These are phyloP conservation scores for Pyricularia pennisetigena DNA, from an alignment of 2,329 filamentous ascomycete genomes.

Conservation along the genomic window DNA sequence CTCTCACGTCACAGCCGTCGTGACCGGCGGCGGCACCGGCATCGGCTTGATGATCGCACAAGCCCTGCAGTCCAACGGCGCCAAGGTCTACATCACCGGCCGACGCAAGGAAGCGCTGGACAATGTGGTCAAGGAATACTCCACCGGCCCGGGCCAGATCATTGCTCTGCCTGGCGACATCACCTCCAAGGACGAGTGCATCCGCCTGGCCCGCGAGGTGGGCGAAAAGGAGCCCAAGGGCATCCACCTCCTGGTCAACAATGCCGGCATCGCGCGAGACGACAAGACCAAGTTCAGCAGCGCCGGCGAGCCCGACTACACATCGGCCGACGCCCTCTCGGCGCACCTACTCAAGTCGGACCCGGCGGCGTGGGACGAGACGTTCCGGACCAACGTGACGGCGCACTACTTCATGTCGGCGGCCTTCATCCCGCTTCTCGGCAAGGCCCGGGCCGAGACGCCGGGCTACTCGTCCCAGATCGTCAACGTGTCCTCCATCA, in stretches of 20 bases:
- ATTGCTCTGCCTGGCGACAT: slow-evolving; percentile 53
- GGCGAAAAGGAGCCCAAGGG: slow-evolving; percentile 12
- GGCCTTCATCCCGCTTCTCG: slow-evolving; percentile 51
- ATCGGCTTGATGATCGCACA: slow-evolving; percentile 23
- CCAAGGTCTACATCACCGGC: slow-evolving; percentile 62
- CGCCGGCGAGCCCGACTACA: slow-evolving; percentile 33
- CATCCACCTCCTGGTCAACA: neutral
- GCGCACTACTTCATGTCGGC: slow-evolving; percentile 56
- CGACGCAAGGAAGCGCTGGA: slow-evolving; percentile 54
- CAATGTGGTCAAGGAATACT: slow-evolving; percentile 46
- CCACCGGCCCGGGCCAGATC: slow-evolving; percentile 45
- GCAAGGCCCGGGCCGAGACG: slow-evolving; percentile 33
- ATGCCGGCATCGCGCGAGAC: neutral
- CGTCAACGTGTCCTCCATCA: slow-evolving; percentile 60
- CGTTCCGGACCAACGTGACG: slow-evolving; percentile 68
- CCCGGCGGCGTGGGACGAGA: slow-evolving; percentile 46
- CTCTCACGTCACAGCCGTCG: neutral
- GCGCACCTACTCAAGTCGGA: slow-evolving; percentile 59
- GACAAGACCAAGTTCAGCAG: slow-evolving; percentile 41
- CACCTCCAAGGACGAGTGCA: slow-evolving; percentile 49
- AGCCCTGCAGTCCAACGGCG: slow-evolving; percentile 47
- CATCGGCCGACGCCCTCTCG: neutral
- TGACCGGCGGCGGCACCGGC: slow-evolving; percentile 18
- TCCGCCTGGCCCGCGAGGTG: slow-evolving; percentile 46
- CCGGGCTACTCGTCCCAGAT: slow-evolving; percentile 46